These are phyloP conservation scores for Quercus gilva DNA, from an alignment of 306 rosid species.

Conservation along the genomic window DNA sequence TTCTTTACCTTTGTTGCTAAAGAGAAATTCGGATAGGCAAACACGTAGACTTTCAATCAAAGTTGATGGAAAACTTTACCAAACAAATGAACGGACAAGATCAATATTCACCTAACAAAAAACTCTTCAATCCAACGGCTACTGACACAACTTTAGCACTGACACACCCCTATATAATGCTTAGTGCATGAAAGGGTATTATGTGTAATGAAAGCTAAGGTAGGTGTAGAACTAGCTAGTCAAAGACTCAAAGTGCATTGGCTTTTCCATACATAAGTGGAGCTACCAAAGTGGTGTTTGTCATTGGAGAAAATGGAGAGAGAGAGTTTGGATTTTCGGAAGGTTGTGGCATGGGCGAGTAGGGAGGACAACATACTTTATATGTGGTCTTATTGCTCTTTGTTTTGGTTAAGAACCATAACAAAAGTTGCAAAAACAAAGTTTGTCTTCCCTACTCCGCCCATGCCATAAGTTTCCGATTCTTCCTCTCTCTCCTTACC, in stretches of 20 bases:
- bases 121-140: conserved; percentile 2
- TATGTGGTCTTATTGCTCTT: neutral
- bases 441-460: conserved; percentile 20
- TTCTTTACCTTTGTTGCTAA: no score
- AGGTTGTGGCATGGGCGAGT: conserved; percentile 4
- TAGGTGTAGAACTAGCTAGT: no score
- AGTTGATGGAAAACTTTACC: neutral
- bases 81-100: neutral
- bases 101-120: neutral
- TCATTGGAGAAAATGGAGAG: conserved; percentile 16
- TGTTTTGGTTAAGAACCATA: no score
- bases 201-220: neutral
- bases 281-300: no score
- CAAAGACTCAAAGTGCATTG: no score
- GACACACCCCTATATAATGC: neutral
- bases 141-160: neutral
- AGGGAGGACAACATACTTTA: neutral
- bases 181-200: neutral
- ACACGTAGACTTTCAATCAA: neutral
- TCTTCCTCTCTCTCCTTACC: conserved; percentile 12
- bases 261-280: no score
- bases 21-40: neutral
- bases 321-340: conserved; percentile 15
- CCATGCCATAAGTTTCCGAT: conserved; percentile 19
- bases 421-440: no score